Conservation (phyloP, 2,329 filamentous ascomycete genomes). For the Cercospora sp. region DNA sequence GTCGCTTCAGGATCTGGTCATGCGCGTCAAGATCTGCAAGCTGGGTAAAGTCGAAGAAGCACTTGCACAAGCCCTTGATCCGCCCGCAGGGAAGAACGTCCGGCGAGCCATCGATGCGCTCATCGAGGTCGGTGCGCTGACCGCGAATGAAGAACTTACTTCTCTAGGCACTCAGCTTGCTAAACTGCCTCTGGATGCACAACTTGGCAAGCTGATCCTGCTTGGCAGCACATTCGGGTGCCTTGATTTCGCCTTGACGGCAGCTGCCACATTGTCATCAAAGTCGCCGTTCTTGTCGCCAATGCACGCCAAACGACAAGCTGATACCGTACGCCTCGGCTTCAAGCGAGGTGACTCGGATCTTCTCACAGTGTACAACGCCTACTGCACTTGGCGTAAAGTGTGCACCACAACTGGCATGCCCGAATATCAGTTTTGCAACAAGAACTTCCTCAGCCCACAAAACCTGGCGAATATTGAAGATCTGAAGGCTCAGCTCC, state of each 20-base stretch:
- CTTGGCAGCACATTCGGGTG: constrained; percentile 85
- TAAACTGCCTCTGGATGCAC: constrained; percentile 86
- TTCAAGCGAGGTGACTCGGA: constrained; percentile 90
- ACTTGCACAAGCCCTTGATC: constrained; percentile 81
- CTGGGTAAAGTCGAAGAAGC: constrained; percentile 91
- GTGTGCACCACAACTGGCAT: constrained; percentile 69
- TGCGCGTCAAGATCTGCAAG: constrained; percentile 96
- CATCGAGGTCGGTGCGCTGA: constrained; percentile 88
- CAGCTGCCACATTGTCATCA: constrained; percentile 88
- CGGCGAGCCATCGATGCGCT: constrained; percentile 88
- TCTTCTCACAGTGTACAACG: constrained; percentile 88
- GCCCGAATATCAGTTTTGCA: constrained; percentile 86
- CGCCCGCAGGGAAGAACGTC: constrained; percentile 88
- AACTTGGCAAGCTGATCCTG: constrained; percentile 88
- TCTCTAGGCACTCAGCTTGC: constrained; percentile 83
- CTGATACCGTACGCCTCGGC: constrained; percentile 72
- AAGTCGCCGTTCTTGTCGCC: constrained; percentile 91
- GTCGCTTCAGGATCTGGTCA: constrained; percentile 89
- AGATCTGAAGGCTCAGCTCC: constrained; percentile 88
- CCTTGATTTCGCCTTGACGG: constrained; percentile 85
- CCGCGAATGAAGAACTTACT: constrained; percentile 77
- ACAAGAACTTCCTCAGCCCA: constrained; percentile 89
- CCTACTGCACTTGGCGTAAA: constrained; percentile 84
- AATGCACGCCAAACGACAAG: constrained; percentile 78
- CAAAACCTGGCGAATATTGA: constrained; percentile 90